These are phyloP conservation scores for Hevea brasiliensis DNA, from an alignment of 345 rosid genomes.

Conservation along the genomic window DNA sequence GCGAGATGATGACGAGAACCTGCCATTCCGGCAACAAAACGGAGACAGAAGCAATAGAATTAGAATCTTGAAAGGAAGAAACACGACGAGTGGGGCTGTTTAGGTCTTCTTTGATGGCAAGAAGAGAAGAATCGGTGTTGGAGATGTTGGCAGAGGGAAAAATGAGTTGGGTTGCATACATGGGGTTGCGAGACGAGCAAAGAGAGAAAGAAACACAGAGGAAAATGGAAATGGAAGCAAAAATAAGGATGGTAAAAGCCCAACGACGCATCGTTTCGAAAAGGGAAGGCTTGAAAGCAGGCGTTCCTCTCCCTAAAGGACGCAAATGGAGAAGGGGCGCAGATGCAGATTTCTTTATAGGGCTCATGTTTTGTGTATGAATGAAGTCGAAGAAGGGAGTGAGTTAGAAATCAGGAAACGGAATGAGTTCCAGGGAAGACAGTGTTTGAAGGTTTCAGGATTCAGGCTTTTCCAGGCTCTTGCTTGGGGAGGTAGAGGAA, in stretches of 20 bases:
- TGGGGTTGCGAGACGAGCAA: slow-evolving; percentile 25
- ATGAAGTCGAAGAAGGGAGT: no score
- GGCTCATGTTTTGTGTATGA: not conserved
- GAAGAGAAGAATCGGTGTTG: not conserved
- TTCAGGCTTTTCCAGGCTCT: no score
- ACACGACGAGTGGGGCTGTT: slow-evolving; percentile 2
- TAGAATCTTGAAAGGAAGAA: slow-evolving; percentile 20
- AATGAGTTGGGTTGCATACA: not conserved
- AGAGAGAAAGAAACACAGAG: slow-evolving; percentile 29
- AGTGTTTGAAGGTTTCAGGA: no score
- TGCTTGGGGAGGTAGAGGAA: no score
- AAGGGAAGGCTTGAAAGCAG: not conserved
- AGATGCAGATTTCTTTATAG: slow-evolving; percentile 12
- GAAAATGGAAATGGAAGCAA: slow-evolving; percentile 27
- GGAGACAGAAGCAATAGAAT: slow-evolving; percentile 34
- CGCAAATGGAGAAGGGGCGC: slow-evolving; percentile 3
- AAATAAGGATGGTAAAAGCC: slow-evolving; percentile 3
- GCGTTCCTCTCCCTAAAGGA: not conserved
- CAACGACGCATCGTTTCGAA: slow-evolving; percentile 25
- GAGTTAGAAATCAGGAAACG: no score
- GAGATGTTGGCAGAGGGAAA: no score
- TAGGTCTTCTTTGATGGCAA: slow-evolving; percentile 18
- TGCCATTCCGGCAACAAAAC: slow-evolving; percentile 79
- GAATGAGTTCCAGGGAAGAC: no score
- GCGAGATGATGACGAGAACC: slow-evolving; percentile 49